Evolutionary conservation across 257 asterid species (phyloP).

Genomic region (Rubia yunnanensis): DNA sequence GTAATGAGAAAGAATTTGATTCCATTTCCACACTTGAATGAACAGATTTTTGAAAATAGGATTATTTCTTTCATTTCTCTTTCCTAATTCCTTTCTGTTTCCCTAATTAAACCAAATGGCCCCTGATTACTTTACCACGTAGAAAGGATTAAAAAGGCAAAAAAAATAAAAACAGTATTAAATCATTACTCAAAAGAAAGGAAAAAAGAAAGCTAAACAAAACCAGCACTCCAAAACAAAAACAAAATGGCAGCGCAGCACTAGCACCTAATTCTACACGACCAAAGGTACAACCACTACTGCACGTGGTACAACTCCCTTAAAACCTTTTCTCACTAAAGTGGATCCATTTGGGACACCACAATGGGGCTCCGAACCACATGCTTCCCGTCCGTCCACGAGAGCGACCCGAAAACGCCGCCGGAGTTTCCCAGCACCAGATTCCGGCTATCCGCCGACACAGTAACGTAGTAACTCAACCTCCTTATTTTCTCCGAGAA

Average conservation of each 20-base stretch:
- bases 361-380: conserved; percentile 85
- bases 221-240: neutral
- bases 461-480: conserved; percentile 60
- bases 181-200: neutral
- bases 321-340: conserved; percentile 31
- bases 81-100: too few relatives aligned
- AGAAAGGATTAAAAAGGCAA: neutral
- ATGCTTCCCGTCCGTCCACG: conserved; percentile 85
- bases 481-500: conserved; percentile 51
- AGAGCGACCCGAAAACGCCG: conserved; percentile 72
- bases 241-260: neutral
- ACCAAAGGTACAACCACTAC: neutral
- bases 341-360: conserved; percentile 65
- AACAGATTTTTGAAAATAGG: too few relatives aligned
- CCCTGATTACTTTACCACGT: conserved; percentile 8
- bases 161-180: neutral
- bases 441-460: conserved; percentile 43
- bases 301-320: neutral
- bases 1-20: too few relatives aligned
- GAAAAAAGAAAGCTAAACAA: neutral
- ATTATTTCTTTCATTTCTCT: too few relatives aligned
- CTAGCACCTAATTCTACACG: neutral
- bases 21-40: too few relatives aligned
- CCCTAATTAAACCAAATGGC: too few relatives aligned
- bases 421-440: conserved; percentile 66